Evolutionary conservation across 441 rosid species (phyloP), one percentile per base, ranked within the genome.

Genomic region (Adansonia gregorii): DNA sequence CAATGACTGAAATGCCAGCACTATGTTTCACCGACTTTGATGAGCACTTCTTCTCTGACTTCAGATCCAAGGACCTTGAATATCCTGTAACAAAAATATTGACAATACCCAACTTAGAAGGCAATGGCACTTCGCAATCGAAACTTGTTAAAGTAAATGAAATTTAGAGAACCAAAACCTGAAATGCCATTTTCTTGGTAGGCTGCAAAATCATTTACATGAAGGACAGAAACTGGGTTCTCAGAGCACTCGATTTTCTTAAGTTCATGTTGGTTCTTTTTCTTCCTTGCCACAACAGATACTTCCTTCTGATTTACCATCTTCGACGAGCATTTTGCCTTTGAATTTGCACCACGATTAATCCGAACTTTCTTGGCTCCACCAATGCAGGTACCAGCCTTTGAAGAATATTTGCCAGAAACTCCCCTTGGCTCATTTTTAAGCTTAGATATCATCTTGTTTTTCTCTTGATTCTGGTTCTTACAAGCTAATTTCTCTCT

Each of bases 221-320:
- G 86, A 60, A 89, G 87, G 82, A 89, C 90, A 74, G 92, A 91
- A 51, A 88, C 80, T 0, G 93, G 89, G 77, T 83, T 46, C 31
- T 84, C 81, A 66, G 49, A 17, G 76, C 60, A 75, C 56, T 64
- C 69, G 4, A 54, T 19, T 31, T 78, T 77, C 77, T 80, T 67
- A n/a, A 3, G n/a, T 73, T 76, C 51, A 4, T 49, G 78, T 45
- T 67, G 75, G 20, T 70, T 78, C 84, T 86, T 75, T 81, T 83
- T 87, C 70, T 73, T 80, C 77, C 85, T 68, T 63, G 86, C 76
- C 71, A 85, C 65, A 15, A 68, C 71, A 9, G 77, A 1, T 8
- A 17, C 82, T 82, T 88, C 85, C 68, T 82, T 81, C 76, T 78
- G 85, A 46, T 83, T 75, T 43, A 75, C 66, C 6, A 77, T 75